Conservation (phyloP, 2,329 filamentous ascomycete species). For the Chrysoporthe deuterocubensis region DNA sequence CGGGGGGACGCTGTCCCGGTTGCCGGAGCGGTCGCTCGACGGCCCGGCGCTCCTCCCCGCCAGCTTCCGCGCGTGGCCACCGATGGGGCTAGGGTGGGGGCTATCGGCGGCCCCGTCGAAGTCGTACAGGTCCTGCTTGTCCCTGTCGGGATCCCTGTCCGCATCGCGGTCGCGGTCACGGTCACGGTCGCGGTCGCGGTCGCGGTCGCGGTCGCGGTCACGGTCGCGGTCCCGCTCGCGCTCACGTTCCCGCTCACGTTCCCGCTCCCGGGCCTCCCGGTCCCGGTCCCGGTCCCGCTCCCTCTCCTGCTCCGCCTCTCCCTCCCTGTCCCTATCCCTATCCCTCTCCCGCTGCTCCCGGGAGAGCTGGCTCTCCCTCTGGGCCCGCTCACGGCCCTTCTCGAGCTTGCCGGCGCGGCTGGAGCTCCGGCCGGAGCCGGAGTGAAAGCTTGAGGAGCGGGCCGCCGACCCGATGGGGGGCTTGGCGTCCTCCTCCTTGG, state of each 20-base stretch:
- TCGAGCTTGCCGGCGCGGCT: slow-evolving; percentile 31
- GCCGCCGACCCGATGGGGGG: slow-evolving; percentile 31
- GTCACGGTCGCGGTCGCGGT: slow-evolving; percentile 30
- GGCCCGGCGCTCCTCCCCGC: slow-evolving; percentile 37
- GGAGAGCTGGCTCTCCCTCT: slow-evolving; percentile 29
- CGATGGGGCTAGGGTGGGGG: slow-evolving; percentile 46
- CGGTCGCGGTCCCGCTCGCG: slow-evolving; percentile 20
- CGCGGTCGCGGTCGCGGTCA: slow-evolving; percentile 13
- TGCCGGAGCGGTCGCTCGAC: slow-evolving; percentile 38
- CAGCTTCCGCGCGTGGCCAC: slow-evolving; percentile 42
- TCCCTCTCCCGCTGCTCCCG: slow-evolving; percentile 21
- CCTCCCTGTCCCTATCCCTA: slow-evolving; percentile 24
- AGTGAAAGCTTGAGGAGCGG: slow-evolving; percentile 32
- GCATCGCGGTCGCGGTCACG: slow-evolving; percentile 37
- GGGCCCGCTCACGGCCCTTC: slow-evolving; percentile 32
- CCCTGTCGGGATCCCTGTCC: slow-evolving; percentile 36
- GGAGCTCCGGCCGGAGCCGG: slow-evolving; percentile 24
- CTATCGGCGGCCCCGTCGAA: slow-evolving; percentile 50
- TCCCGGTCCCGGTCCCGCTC: slow-evolving; percentile 27
- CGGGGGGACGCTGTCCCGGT: slow-evolving; percentile 37
- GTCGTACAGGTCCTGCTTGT: slow-evolving; percentile 44
- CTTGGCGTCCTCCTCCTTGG: slow-evolving; percentile 44
- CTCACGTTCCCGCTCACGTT: slow-evolving; percentile 29
- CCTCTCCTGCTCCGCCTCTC: slow-evolving; percentile 31
- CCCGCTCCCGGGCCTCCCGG: slow-evolving; percentile 30